Conservation (phyloP, 768 basidiomycete genomes). For the Glaciozyma martinii region DNA sequence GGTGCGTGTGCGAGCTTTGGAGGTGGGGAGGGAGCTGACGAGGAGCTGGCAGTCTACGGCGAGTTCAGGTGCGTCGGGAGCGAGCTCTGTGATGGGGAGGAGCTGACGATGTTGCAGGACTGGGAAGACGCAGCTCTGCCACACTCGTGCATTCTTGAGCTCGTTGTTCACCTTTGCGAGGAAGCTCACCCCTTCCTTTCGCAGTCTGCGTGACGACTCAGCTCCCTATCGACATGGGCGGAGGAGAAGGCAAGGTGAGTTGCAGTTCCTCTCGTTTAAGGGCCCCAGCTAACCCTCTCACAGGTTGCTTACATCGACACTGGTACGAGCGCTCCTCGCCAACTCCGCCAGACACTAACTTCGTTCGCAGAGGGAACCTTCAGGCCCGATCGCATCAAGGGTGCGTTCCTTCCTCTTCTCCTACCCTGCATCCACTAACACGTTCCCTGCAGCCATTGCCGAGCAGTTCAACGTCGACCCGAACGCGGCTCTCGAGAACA, state of each 20-base stretch:
- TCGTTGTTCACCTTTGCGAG: too few species aligned
- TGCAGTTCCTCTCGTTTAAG: neutral
- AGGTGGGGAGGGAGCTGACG: neutral
- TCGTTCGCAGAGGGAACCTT: slow-evolving; percentile 89
- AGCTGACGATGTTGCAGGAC: slow-evolving; percentile 47
- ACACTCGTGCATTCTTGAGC: slow-evolving; percentile 49
- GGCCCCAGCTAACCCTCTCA: neutral
- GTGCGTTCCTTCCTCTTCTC: too few species aligned
- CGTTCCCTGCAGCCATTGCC: slow-evolving; percentile 53
- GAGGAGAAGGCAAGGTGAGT: slow-evolving; percentile 11
- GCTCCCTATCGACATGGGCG: slow-evolving; percentile 68
- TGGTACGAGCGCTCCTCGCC: slow-evolving; percentile 25
- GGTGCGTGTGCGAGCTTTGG: neutral
- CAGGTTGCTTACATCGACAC: slow-evolving; percentile 41
- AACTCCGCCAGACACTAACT: neutral
- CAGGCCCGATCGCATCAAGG: slow-evolving; percentile 78
- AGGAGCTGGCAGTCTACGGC: slow-evolving; percentile 57
- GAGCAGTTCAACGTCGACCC: slow-evolving; percentile 94
- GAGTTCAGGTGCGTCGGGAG: slow-evolving; percentile 50
- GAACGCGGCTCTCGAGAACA: slow-evolving; percentile 42
- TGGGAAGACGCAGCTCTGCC: slow-evolving; percentile 89
- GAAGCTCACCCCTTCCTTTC: too few species aligned
- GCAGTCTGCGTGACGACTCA: slow-evolving; percentile 73
- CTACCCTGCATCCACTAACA: too few species aligned
- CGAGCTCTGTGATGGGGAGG: too few species aligned